These are phyloP conservation scores for Pyrenochaeta sp. DNA, from an alignment of 2,329 filamentous ascomycete species.

Conservation along the genomic window DNA sequence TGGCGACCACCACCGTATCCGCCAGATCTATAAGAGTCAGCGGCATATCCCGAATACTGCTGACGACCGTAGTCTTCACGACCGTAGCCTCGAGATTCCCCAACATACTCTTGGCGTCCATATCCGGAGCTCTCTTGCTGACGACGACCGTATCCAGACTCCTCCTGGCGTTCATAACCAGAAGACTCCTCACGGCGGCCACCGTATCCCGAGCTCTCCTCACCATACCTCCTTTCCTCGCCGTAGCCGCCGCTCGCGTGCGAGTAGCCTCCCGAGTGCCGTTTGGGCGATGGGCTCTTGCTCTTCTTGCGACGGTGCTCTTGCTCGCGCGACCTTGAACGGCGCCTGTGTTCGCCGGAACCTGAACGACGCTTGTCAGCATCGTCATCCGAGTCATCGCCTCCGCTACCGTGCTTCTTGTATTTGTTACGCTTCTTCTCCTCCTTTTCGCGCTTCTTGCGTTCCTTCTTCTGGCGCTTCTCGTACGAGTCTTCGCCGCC, in stretches of 20 bases:
- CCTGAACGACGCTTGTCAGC: conserved; percentile 31
- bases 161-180: conserved; percentile 5
- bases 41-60: conserved; percentile 3
- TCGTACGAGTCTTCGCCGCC: conserved; percentile 40
- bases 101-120: conserved; percentile 7
- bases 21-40: background rate
- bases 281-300: conserved; percentile 32
- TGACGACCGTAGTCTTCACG: conserved; percentile 7
- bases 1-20: conserved; percentile 2
- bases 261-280: conserved; percentile 28
- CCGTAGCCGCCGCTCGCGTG: conserved; percentile 23
- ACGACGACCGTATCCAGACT: conserved; percentile 13
- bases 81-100: conserved; percentile 9
- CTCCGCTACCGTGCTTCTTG: conserved; percentile 20
- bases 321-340: conserved; percentile 21
- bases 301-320: conserved; percentile 28
- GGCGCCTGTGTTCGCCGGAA: conserved; percentile 22
- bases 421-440: conserved; percentile 25
- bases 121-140: conserved; percentile 9
- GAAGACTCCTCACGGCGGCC: conserved; percentile 15
- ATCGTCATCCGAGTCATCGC: conserved; percentile 22
- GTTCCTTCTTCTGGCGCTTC: conserved; percentile 28
- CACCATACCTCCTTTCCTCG: conserved; percentile 35
- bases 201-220: conserved; percentile 21
- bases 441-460: conserved; percentile 31